Evolutionary conservation across 106 monocot genomes (phyloP), one percentile per base, ranked within the genome.

Genomic region (Allium cepa): DNA sequence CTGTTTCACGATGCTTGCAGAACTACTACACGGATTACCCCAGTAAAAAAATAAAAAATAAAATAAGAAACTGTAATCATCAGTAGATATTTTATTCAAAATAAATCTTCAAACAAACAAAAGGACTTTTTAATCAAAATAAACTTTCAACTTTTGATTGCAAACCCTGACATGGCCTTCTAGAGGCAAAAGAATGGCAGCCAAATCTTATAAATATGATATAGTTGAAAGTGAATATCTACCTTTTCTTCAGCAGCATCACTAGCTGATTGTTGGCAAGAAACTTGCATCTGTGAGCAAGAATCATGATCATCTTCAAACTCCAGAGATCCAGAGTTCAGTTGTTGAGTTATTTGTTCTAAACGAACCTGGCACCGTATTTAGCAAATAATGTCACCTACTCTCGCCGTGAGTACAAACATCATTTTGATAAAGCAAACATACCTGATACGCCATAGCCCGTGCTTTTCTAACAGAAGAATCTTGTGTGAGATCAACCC

Each of bases 361-460:
- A 97, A 59, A 79, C 97, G 84, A 97, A 74, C 83, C 97, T 97
- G 97, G 77, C 75, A 76, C 36, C 0, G 36, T 36, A 1, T 36
- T 36, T 36, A 36, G 36, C 79, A 77, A 88, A 78, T 90, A 83
- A 83, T 73, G 87, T 91, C 85, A 91, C 67, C 91, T 95, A 95
- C 83, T 91, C 83, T 77, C 81, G 80, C 83, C 88, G 78, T 85
- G 88, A 88, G 83, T 79, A 77, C 68, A 79, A 95, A 78, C 75
- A 85, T 81, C 83, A 68, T 70, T 64, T 78, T 90, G 78, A 91
- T 82, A 85, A 76, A 57, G 3, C 26, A 22, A 60, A 59, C 26
- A 27, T 65, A 94, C 97, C 97, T 92, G 97, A 85, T 97, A 97
- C 17, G 92, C 97, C 63, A 89, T 73, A 45, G 87, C 78, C 73